These are phyloP conservation scores for Delitschia confertaspora DNA, from an alignment of 495 filamentous ascomycete species.

Conservation along the genomic window DNA sequence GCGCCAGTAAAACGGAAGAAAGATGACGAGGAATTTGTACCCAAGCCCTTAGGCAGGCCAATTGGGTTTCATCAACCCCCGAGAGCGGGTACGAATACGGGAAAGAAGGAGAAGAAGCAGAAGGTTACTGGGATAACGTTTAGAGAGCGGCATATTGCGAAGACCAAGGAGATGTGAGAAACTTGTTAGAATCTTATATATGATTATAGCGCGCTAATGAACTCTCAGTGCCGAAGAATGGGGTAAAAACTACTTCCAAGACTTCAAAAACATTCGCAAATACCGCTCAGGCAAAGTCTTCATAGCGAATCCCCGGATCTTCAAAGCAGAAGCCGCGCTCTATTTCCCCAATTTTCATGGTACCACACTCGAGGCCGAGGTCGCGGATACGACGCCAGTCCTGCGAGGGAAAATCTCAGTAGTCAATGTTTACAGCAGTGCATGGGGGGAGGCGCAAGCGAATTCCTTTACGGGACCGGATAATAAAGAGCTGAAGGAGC, in stretches of 20 bases:
- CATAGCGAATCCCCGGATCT: conserved; percentile 63
- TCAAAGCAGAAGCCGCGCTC: conserved; percentile 64
- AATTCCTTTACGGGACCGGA: conserved; percentile 55
- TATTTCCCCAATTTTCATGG: conserved; percentile 92
- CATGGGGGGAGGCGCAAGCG: conserved; percentile 81
- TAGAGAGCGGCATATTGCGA: conserved; percentile 70
- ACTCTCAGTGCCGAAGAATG: conserved; percentile 45
- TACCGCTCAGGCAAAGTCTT: conserved; percentile 84
- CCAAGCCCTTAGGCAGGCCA: conserved; percentile 63
- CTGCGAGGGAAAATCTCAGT: conserved; percentile 64
- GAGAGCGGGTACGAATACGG: conserved; percentile 65
- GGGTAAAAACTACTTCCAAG: conserved; percentile 80
- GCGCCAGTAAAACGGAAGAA: conserved; percentile 39
- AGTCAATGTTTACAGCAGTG: conserved; percentile 68
- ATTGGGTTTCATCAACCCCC: conserved; percentile 73
- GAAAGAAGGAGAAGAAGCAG: conserved; percentile 60
- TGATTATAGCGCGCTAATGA: background rate
- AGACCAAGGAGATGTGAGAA: conserved; percentile 60
- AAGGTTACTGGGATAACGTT: conserved; percentile 73
- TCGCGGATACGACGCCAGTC: conserved; percentile 59
- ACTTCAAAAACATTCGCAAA: conserved; percentile 69
- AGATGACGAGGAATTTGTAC: conserved; percentile 50
- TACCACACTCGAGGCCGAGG: conserved; percentile 51
- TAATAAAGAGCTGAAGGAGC: conserved; percentile 56
- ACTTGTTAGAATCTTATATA: background rate